These are phyloP conservation scores for Amborella trichopoda DNA, from an alignment of 164 flowering plant genomes.

Conservation along the genomic window DNA sequence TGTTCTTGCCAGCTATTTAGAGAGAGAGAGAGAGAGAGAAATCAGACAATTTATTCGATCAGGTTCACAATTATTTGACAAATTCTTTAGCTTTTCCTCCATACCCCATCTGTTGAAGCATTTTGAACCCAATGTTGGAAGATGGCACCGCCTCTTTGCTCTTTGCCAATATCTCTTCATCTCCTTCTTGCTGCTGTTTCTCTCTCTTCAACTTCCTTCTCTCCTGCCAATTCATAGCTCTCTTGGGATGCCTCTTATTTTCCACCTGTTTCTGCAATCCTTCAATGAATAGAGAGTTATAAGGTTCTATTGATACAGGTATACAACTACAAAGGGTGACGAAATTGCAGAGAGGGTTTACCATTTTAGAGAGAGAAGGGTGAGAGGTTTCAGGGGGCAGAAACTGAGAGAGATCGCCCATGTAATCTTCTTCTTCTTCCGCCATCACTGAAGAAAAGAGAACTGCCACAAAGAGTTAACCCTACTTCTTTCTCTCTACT, in stretches of 20 bases:
- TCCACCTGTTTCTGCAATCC: neutral
- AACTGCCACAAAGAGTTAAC: too few species aligned
- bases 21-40: too few species aligned
- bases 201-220: slow-evolving; percentile 44
- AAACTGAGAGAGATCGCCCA: slow-evolving; percentile 82
- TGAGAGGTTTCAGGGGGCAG: slow-evolving; percentile 41
- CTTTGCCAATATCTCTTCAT: slow-evolving; percentile 50
- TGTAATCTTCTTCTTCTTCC: slow-evolving; percentile 67
- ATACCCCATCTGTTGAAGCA: slow-evolving; percentile 87
- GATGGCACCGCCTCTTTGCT: slow-evolving; percentile 62
- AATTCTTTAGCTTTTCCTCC: too few species aligned
- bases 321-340: too few species aligned
- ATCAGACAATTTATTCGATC: too few species aligned
- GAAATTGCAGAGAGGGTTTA: slow-evolving; percentile 1
- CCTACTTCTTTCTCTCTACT: too few species aligned
- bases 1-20: too few species aligned
- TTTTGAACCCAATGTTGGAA: slow-evolving; percentile 79
- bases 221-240: slow-evolving; percentile 48
- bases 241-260: slow-evolving; percentile 24
- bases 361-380: slow-evolving; percentile 27
- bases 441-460: neutral
- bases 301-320: neutral
- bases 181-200: slow-evolving; percentile 58
- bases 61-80: too few species aligned
- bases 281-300: neutral